A percentile compares a stretch with the other conserved stretches of the same genome.
These are phyloP conservation scores for Blastobotrys mokoenaii DNA, from an alignment of 805 yeast species.

Conservation along the genomic window DNA sequence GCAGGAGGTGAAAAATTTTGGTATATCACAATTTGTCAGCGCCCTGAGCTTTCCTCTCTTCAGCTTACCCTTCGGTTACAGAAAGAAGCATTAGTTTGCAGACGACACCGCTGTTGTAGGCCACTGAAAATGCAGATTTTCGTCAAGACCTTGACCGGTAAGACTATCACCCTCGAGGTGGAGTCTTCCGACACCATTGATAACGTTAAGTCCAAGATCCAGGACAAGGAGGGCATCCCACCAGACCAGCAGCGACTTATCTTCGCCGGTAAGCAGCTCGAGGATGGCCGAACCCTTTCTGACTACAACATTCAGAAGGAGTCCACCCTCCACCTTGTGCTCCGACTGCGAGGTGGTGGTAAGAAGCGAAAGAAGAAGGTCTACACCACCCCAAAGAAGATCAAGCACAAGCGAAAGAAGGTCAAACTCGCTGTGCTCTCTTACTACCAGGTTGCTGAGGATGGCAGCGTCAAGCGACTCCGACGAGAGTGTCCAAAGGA, in stretches of 20 bases:
- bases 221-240: conserved; percentile 96
- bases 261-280: conserved; percentile 96
- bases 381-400: conserved; percentile 99
- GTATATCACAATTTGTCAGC: no score
- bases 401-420: conserved; percentile 99
- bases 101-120: conserved; percentile 24
- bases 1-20: neutral
- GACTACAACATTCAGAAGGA: conserved; percentile 99
- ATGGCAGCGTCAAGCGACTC: conserved; percentile 96
- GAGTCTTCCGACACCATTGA: conserved; percentile 97
- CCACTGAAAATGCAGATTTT: conserved; percentile 32
- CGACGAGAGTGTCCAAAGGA: conserved; percentile 95
- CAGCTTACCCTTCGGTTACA: conserved; percentile 16
- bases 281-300: conserved; percentile 85
- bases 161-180: conserved; percentile 89
- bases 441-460: conserved; percentile 98
- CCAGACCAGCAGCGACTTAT: conserved; percentile 96
- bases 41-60: neutral
- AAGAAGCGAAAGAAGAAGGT: conserved; percentile 99
- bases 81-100: conserved; percentile 26
- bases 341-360: conserved; percentile 99
- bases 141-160: conserved; percentile 31
- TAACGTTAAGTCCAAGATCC: conserved; percentile 93
- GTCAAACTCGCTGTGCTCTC: conserved; percentile 98
- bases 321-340: conserved; percentile 90